These are phyloP conservation scores for Phytophthora hybrid DNA, from an alignment of 352 stramenopile species.

Conservation along the genomic window DNA sequence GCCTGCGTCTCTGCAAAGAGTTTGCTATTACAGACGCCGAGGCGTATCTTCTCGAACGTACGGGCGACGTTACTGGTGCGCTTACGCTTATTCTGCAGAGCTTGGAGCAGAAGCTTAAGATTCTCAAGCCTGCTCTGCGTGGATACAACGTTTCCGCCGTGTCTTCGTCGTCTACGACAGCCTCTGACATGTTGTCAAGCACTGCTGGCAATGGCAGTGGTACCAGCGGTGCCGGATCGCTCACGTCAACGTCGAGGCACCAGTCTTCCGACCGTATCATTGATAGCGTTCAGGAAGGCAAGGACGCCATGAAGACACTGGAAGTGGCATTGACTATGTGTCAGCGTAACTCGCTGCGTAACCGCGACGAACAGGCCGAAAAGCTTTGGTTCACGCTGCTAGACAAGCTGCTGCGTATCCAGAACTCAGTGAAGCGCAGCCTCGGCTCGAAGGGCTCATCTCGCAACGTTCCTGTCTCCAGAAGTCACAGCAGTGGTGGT, in stretches of 20 bases:
- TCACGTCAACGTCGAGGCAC: slow-evolving; percentile 43
- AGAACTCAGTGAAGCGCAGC: slow-evolving; percentile 91
- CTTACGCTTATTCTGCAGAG: slow-evolving; percentile 94
- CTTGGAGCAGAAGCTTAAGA: slow-evolving; percentile 93
- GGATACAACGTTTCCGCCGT: slow-evolving; percentile 68
- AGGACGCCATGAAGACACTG: slow-evolving; percentile 90
- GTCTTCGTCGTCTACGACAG: slow-evolving; percentile 39
- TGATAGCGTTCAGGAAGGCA: slow-evolving; percentile 77
- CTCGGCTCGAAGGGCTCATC: slow-evolving; percentile 81
- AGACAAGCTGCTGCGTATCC: slow-evolving; percentile 93
- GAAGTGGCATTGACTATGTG: slow-evolving; percentile 94
- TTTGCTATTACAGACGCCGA: slow-evolving; percentile 88
- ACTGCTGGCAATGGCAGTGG: slow-evolving; percentile 21
- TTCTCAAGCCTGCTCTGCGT: slow-evolving; percentile 86
- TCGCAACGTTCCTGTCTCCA: slow-evolving; percentile 52
- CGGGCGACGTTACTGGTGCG: slow-evolving; percentile 93
- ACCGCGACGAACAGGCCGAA: slow-evolving; percentile 90
- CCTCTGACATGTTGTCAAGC: slow-evolving; percentile 47
- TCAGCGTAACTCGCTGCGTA: slow-evolving; percentile 91
- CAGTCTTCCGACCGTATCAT: slow-evolving; percentile 86
- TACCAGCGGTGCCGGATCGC: slow-evolving; percentile 8
- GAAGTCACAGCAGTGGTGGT: slow-evolving; percentile 48
- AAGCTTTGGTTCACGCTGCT: slow-evolving; percentile 96
- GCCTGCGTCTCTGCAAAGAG: slow-evolving; percentile 86
- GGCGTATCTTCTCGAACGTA: slow-evolving; percentile 94